Percentiles rank a stretch among this genome's conserved stretches.
Evolutionary conservation across 2,329 filamentous ascomycete genomes (phyloP).

Genomic region (Neospermospora avenae): DNA sequence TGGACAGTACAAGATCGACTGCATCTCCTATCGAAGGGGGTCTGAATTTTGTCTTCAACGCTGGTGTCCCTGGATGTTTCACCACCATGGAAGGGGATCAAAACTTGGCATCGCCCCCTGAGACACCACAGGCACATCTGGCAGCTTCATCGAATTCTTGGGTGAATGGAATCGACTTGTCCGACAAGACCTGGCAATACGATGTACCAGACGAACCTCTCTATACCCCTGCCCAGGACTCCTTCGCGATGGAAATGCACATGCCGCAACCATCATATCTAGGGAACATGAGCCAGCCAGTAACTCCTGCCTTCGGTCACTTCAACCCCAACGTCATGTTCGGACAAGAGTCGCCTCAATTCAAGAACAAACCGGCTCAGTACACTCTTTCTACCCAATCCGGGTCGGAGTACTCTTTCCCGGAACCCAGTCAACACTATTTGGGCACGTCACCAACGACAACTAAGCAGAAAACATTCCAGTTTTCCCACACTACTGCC

Average conservation of each 20-base stretch:
- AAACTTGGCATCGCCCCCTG: slow-evolving; percentile 32
- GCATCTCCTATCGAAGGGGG: slow-evolving; percentile 27
- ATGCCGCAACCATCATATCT: slow-evolving; percentile 31
- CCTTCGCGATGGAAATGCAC: slow-evolving; percentile 27
- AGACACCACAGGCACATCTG: slow-evolving; percentile 30
- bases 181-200: slow-evolving; percentile 27
- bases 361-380: slow-evolving; percentile 26
- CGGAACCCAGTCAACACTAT: slow-evolving; percentile 20
- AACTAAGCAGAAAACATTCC: slow-evolving; percentile 33
- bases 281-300: slow-evolving; percentile 30
- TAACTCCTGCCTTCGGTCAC: slow-evolving; percentile 32
- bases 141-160: slow-evolving; percentile 18
- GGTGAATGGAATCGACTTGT: slow-evolving; percentile 17
- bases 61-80: slow-evolving; percentile 24
- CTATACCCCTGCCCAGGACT: slow-evolving; percentile 30
- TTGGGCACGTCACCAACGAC: slow-evolving; percentile 24
- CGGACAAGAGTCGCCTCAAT: slow-evolving; percentile 26
- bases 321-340: slow-evolving; percentile 29
- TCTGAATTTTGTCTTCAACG: slow-evolving; percentile 28
- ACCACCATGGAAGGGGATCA: slow-evolving; percentile 26
- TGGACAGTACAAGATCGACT: slow-evolving; percentile 24
- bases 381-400: slow-evolving; percentile 27
- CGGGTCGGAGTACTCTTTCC: slow-evolving; percentile 30
- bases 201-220: slow-evolving; percentile 31
- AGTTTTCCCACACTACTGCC: slow-evolving; percentile 34